phyloP scores from a whole-genome alignment of 148 eudicot genomes.

The Simmondsia chinensis region DNA sequence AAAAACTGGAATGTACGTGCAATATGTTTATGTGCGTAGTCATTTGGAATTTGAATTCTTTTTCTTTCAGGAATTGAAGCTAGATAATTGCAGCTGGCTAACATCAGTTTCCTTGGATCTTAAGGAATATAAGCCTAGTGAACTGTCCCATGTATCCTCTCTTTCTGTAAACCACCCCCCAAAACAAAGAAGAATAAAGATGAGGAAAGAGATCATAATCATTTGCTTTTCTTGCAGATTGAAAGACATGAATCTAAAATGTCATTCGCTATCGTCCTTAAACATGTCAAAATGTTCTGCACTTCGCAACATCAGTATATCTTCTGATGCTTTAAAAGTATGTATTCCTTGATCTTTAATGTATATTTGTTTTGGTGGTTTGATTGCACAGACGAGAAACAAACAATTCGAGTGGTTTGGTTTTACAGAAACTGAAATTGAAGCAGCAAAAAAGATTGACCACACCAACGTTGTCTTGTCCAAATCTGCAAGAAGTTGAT shows the following conservation, averaged over 20 bases:
- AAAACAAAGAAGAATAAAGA: no score
- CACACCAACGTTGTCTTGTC: slow-evolving; percentile 64
- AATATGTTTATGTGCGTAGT: not conserved
- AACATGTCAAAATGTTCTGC: slow-evolving; percentile 83
- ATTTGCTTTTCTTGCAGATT: slow-evolving; percentile 60
- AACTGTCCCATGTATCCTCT: slow-evolving; percentile 83
- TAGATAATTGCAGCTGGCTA: slow-evolving; percentile 79
- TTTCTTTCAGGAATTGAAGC: slow-evolving; percentile 73
- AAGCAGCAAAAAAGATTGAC: slow-evolving; percentile 97
- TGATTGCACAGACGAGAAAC: not conserved
- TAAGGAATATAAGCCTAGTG: slow-evolving; percentile 71
- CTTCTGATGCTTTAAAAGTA: slow-evolving; percentile 69
- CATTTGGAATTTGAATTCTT: slow-evolving; percentile 4
- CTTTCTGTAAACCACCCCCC: not conserved
- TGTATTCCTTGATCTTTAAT: slow-evolving; percentile 3
- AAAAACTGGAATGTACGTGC: no score
- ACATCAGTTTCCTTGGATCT: slow-evolving; percentile 82
- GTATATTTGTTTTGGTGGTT: not conserved
- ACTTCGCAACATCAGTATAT: slow-evolving; percentile 69
- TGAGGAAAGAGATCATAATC: no score
- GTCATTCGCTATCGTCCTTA: slow-evolving; percentile 57
- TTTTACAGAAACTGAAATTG: slow-evolving; percentile 71
- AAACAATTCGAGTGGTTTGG: not conserved
- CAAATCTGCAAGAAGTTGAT: slow-evolving; percentile 74
- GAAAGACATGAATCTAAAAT: slow-evolving; percentile 58